Conservation (phyloP, 2,329 filamentous ascomycete species). For the Talaromyces sp. region DNA sequence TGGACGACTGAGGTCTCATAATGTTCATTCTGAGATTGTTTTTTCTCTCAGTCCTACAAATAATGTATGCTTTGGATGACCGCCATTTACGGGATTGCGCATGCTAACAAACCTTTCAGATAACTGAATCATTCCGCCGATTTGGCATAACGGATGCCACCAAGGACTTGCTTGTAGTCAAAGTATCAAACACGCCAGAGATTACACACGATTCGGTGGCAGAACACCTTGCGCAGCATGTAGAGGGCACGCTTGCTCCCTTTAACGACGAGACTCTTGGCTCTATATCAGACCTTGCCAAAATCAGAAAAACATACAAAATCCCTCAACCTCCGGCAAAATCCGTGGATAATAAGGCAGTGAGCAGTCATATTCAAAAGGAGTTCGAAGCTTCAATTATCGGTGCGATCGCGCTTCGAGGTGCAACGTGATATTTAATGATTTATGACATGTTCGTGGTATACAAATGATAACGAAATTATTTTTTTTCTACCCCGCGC, state of each 20-base stretch:
- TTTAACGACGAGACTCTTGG: constrained; percentile 63
- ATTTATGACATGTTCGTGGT: not conserved
- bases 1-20: constrained; percentile 67
- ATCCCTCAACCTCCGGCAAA: constrained; percentile 57
- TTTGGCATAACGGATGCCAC: constrained; percentile 75
- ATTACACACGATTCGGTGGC: constrained; percentile 47
- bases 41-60: constrained; percentile 74
- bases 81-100: not conserved
- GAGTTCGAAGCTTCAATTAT: constrained; percentile 64
- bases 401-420: constrained; percentile 73
- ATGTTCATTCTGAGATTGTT: constrained; percentile 86
- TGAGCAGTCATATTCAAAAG: constrained; percentile 20
- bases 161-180: constrained; percentile 71
- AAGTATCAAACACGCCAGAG: constrained; percentile 58
- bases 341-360: constrained; percentile 14
- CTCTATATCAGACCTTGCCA: constrained; percentile 58
- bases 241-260: constrained; percentile 57
- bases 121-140: constrained; percentile 82
- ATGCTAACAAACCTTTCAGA: constrained; percentile 41
- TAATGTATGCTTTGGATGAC: constrained; percentile 57
- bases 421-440: constrained; percentile 37
- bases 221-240: constrained; percentile 56
- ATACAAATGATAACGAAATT: not conserved
- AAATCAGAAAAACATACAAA: constrained; percentile 83
- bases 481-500: not conserved